phyloP scores from a whole-genome alignment of 495 filamentous ascomycete species.

The Cryomyces minteri region DNA sequence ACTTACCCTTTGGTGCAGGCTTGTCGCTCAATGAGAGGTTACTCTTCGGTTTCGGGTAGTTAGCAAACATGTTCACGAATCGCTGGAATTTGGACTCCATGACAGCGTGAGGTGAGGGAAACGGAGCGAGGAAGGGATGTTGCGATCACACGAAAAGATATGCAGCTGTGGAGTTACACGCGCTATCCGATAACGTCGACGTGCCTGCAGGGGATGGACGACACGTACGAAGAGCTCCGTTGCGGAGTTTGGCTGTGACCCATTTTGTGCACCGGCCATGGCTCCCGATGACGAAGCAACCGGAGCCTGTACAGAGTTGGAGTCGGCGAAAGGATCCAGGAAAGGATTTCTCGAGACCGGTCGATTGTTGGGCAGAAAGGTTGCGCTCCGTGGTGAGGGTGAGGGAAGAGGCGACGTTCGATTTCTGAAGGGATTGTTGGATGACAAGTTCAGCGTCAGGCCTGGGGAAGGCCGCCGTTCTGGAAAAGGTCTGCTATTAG shows the following conservation, averaged over 20 bases:
- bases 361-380: slow-evolving; percentile 28
- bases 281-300: not conserved
- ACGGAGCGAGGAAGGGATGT: not conserved
- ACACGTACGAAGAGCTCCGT: slow-evolving; percentile 80
- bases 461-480: slow-evolving; percentile 14
- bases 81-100: slow-evolving; percentile 15
- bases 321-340: slow-evolving; percentile 49
- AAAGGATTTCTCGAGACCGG: slow-evolving; percentile 85
- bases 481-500: not conserved
- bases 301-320: slow-evolving; percentile 4
- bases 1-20: slow-evolving; percentile 10
- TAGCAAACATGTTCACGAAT: slow-evolving; percentile 18
- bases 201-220: not conserved
- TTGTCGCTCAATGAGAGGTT: slow-evolving; percentile 19
- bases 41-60: slow-evolving; percentile 19
- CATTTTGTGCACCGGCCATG: not conserved
- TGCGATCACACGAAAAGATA: not conserved
- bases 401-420: slow-evolving; percentile 24
- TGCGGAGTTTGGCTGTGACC: slow-evolving; percentile 18
- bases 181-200: not conserved
- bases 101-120: not conserved
- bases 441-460: slow-evolving; percentile 27
- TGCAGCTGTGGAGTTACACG: not conserved
- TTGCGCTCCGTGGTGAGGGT: slow-evolving; percentile 26
- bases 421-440: slow-evolving; percentile 98